phyloP scores from a whole-genome alignment of 176 grass and related monocot species.

The Urochloa ruziziensis region DNA sequence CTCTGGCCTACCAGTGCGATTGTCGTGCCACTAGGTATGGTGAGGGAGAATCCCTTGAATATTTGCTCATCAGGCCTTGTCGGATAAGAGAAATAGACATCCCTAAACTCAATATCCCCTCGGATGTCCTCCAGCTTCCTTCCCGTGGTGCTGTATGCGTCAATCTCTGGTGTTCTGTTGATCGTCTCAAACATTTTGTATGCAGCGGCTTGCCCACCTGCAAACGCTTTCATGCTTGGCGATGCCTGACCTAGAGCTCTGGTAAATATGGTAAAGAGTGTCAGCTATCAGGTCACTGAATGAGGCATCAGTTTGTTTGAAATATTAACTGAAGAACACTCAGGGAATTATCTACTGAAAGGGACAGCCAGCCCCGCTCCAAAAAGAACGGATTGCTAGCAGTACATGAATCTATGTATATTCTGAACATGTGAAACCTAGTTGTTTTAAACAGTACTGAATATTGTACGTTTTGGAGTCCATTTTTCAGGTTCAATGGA shows the following conservation, averaged over 20 bases:
- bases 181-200: slow-evolving; percentile 96
- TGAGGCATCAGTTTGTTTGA: not conserved
- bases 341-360: not conserved
- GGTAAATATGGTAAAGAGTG: slow-evolving; percentile 28
- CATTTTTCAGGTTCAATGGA: not conserved
- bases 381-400: not conserved
- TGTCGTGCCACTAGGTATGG: slow-evolving; percentile 59
- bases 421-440: not conserved
- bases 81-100: slow-evolving; percentile 83
- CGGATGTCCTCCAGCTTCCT: slow-evolving; percentile 70
- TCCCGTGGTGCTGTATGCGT: slow-evolving; percentile 54
- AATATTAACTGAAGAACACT: not conserved
- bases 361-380: not conserved
- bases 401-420: not conserved
- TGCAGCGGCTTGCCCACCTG: slow-evolving; percentile 74
- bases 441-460: not conserved
- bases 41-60: slow-evolving; percentile 73
- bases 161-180: slow-evolving; percentile 81
- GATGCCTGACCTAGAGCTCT: slow-evolving; percentile 86
- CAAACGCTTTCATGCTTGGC: slow-evolving; percentile 89
- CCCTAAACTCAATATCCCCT: slow-evolving; percentile 75
- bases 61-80: slow-evolving; percentile 74
- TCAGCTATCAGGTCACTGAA: not conserved
- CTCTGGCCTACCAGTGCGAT: slow-evolving; percentile 84
- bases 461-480: not conserved